A percentile compares a stretch with the other conserved stretches of the same genome.
Conservation (phyloP, 2,329 filamentous ascomycete genomes). For the Pleurostoma richardsiae region DNA sequence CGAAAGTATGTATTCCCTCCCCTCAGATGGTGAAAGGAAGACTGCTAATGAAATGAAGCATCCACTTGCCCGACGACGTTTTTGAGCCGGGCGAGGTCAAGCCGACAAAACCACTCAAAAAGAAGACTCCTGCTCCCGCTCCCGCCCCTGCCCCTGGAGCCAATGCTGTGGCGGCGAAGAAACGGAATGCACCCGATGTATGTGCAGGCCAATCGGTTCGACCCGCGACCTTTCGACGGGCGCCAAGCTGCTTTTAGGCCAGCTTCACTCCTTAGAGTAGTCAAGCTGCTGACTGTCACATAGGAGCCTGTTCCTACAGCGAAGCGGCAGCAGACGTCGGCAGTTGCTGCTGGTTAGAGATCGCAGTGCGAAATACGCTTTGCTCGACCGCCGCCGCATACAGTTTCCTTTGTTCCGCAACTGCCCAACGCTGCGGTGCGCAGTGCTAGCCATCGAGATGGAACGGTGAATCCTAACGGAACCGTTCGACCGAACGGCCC, state of each 20-base stretch:
- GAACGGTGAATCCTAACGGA: no score
- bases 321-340: slow-evolving; percentile 13
- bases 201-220: neutral
- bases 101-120: slow-evolving; percentile 53
- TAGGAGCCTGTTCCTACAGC: neutral
- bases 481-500: no score
- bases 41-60: slow-evolving; percentile 44
- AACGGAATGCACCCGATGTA: slow-evolving; percentile 45
- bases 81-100: slow-evolving; percentile 76
- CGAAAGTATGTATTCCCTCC: slow-evolving; percentile 62
- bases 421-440: no score
- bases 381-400: no score
- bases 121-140: slow-evolving; percentile 30
- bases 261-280: no score
- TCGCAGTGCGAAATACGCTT: no score
- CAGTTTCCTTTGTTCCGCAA: no score
- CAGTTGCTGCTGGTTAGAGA: slow-evolving; percentile 21
- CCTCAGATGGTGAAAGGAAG: slow-evolving; percentile 1
- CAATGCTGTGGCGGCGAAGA: slow-evolving; percentile 37
- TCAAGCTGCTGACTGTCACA: no score
- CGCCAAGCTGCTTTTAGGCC: no score
- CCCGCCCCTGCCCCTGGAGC: slow-evolving; percentile 3
- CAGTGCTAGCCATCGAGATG: no score
- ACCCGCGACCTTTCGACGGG: no score
- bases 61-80: slow-evolving; percentile 83